Conservation (phyloP, 108 stramenopile species). For the Nitzschia sp. region DNA sequence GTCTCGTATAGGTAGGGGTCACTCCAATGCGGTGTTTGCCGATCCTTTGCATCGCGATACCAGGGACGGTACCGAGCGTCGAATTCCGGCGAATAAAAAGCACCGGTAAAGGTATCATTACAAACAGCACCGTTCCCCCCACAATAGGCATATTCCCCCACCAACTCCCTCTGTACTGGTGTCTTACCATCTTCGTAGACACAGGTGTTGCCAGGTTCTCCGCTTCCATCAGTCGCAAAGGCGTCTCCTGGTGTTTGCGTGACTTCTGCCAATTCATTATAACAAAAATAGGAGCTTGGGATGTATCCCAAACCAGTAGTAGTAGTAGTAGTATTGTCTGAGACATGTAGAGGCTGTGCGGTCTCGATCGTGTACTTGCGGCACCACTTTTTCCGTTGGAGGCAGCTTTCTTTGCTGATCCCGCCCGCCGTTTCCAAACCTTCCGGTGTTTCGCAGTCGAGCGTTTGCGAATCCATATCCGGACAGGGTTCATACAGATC, state of each 20-base stretch:
- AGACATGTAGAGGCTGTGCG: too few relatives aligned
- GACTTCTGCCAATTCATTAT: constrained; percentile 22
- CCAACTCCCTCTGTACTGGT: background rate
- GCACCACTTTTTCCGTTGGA: too few relatives aligned
- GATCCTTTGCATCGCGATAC: constrained; percentile 36
- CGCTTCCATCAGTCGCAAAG: background rate
- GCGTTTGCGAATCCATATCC: too few relatives aligned
- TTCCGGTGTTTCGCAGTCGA: too few relatives aligned
- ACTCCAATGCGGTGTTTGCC: constrained; percentile 31
- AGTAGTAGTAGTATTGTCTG: too few relatives aligned
- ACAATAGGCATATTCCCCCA: constrained; percentile 5
- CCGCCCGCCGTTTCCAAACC: too few relatives aligned
- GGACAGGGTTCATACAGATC: too few relatives aligned
- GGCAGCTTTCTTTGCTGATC: too few relatives aligned
- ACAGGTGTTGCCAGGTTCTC: background rate
- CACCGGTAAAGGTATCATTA: constrained; percentile 39
- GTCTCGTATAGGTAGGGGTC: constrained; percentile 36
- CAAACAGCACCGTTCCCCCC: constrained; percentile 24
- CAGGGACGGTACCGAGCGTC: constrained; percentile 44
- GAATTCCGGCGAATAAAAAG: constrained; percentile 22
- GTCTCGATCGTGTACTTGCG: too few relatives aligned
- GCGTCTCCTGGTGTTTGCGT: constrained; percentile 17
- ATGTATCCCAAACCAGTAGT: constrained; percentile 30
- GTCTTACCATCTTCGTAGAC: constrained; percentile 19
- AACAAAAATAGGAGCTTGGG: constrained; percentile 25